A percentile compares a stretch with the other conserved stretches of the same genome.
Evolutionary conservation across 768 basidiomycete species (phyloP).

Genomic region (Lactarius hengduanensis): DNA sequence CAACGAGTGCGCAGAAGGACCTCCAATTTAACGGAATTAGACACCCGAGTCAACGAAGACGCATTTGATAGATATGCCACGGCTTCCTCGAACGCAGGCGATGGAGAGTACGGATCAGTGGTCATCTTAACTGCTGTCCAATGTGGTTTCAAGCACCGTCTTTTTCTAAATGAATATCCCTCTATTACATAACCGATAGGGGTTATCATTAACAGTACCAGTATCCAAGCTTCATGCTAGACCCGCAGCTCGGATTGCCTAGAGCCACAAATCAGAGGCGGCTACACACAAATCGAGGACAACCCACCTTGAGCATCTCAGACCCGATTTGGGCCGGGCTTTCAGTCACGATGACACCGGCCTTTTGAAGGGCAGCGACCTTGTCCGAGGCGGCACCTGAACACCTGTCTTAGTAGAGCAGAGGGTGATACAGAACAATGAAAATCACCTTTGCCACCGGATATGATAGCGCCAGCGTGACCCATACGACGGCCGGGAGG

Average conservation of each 20-base stretch:
- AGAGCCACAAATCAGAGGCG: constrained; percentile 23
- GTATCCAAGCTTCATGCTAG: constrained; percentile 47
- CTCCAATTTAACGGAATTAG: constrained; percentile 71
- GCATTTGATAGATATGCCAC: constrained; percentile 62
- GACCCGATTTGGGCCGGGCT: constrained; percentile 93
- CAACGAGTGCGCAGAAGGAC: constrained; percentile 41
- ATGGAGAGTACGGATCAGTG: constrained; percentile 34
- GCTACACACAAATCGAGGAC: not conserved
- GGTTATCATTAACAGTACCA: constrained; percentile 29
- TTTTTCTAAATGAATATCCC: constrained; percentile 28
- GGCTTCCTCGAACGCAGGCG: constrained; percentile 53
- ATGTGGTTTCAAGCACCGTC: constrained; percentile 14
- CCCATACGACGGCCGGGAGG: constrained; percentile 99
- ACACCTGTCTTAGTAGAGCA: not conserved
- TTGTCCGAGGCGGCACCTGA: constrained; percentile 92
- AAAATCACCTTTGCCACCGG: constrained; percentile 85
- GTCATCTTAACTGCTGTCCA: constrained; percentile 23
- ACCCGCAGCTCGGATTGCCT: constrained; percentile 82
- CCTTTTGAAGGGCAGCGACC: constrained; percentile 84
- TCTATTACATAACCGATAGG: constrained; percentile 41
- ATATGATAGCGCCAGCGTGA: constrained; percentile 97
- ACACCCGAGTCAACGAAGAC: constrained; percentile 52
- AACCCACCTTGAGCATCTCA: constrained; percentile 80
- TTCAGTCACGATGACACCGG: constrained; percentile 91
- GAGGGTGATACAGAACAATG: not conserved